These are phyloP conservation scores for Penicillium oxalicum DNA, from an alignment of 2,329 filamentous ascomycete species.

Conservation along the genomic window DNA sequence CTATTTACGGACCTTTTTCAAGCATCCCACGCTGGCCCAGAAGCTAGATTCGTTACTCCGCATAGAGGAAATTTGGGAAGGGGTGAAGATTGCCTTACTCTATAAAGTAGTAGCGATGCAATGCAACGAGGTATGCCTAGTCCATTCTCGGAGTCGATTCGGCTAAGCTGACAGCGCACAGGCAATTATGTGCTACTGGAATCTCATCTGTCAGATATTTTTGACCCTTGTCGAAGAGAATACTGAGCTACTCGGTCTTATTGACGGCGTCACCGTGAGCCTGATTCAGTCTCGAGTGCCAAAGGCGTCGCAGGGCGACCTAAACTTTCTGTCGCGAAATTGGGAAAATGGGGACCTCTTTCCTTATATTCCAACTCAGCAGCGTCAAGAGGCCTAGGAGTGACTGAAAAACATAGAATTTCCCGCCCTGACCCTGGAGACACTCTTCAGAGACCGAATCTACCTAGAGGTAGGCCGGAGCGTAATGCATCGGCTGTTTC, in stretches of 20 bases:
- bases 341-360: background rate
- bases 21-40: background rate
- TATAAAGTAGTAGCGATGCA: conserved; percentile 11
- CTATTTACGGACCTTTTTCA: conserved; percentile 6
- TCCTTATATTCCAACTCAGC: background rate
- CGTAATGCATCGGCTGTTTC: conserved; percentile 4
- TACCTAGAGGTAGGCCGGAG: conserved; percentile 8
- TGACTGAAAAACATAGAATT: conserved; percentile 7
- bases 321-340: background rate
- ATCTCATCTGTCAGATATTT: background rate
- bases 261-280: conserved; percentile 7
- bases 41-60: conserved; percentile 8
- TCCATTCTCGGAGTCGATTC: background rate
- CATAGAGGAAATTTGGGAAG: conserved; percentile 6
- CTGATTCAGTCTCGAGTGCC: conserved; percentile 8
- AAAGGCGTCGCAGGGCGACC: conserved; percentile 1
- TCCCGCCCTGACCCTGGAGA: conserved; percentile 10
- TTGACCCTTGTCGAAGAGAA: background rate
- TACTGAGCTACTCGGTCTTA: background rate
- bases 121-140: conserved; percentile 6
- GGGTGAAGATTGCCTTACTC: conserved; percentile 9
- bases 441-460: conserved; percentile 12
- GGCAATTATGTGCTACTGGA: background rate
- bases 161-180: background rate
- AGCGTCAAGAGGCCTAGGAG: conserved; percentile 2